Conservation (phyloP, 768 basidiomycete genomes). For the Omphalotus guepiniiformis region DNA sequence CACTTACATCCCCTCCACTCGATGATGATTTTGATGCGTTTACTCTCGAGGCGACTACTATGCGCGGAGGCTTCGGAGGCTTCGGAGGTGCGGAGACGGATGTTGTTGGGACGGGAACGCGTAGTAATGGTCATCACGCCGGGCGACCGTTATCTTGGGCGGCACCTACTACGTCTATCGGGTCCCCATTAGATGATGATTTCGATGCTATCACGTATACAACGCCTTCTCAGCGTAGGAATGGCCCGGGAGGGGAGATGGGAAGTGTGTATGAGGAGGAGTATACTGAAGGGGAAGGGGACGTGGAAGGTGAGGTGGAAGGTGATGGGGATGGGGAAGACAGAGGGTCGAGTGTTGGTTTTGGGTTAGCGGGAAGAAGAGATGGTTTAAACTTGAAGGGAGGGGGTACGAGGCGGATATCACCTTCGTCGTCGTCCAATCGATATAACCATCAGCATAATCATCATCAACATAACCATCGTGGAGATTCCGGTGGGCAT, state of each 20-base stretch:
- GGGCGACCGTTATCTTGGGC: slow-evolving; percentile 10
- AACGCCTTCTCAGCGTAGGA: not conserved
- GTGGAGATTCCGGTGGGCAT: not conserved
- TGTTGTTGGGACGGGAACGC: not conserved
- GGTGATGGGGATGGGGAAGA: not conserved
- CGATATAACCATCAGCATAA: not conserved
- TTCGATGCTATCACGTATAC: slow-evolving; percentile 32
- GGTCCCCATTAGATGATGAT: slow-evolving; percentile 33
- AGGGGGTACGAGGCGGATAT: too few species aligned
- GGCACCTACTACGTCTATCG: slow-evolving; percentile 21
- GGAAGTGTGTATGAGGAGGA: slow-evolving; percentile 4
- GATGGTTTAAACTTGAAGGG: too few species aligned
- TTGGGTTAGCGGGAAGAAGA: not conserved
- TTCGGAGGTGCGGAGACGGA: not conserved
- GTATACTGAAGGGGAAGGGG: not conserved
- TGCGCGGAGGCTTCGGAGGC: slow-evolving; percentile 1
- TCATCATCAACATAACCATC: not conserved
- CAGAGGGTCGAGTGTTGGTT: slow-evolving; percentile 1
- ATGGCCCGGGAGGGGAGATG: slow-evolving; percentile 1
- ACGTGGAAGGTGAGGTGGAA: not conserved
- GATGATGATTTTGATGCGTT: slow-evolving; percentile 38
- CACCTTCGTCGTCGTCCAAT: too few species aligned
- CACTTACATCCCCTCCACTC: slow-evolving; percentile 34
- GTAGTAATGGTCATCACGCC: not conserved
- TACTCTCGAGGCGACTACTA: slow-evolving; percentile 23